phyloP scores from a whole-genome alignment of 345 rosid genomes.

The Aethionema arabicum region DNA sequence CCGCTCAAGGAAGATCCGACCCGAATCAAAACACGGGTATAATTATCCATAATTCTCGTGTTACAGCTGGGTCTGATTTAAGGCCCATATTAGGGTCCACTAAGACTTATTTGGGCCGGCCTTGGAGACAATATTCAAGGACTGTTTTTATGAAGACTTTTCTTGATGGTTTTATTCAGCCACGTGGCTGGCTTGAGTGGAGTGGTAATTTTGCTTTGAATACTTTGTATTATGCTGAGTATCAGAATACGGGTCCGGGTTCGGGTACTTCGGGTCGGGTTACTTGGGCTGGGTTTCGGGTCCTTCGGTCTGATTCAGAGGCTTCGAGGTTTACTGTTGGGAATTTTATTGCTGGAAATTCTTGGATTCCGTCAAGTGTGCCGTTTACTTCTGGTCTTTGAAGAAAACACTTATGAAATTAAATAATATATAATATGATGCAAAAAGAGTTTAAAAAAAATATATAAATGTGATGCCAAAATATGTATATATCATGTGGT shows the following conservation, averaged over 20 bases:
- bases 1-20: slow-evolving; percentile 61
- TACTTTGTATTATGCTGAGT: slow-evolving; percentile 60
- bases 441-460: no score
- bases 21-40: slow-evolving; percentile 68
- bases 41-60: slow-evolving; percentile 50
- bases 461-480: no score
- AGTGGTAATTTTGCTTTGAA: slow-evolving; percentile 45
- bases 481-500: slow-evolving; percentile 18
- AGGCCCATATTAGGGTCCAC: slow-evolving; percentile 50
- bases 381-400: slow-evolving; percentile 55
- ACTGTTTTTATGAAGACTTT: slow-evolving; percentile 50
- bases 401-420: neutral
- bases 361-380: slow-evolving; percentile 54
- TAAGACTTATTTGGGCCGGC: slow-evolving; percentile 56
- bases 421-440: neutral
- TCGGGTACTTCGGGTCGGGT: slow-evolving; percentile 40
- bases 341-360: slow-evolving; percentile 46
- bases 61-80: slow-evolving; percentile 54
- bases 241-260: slow-evolving; percentile 54
- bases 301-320: slow-evolving; percentile 42
- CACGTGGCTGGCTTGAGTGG: slow-evolving; percentile 65
- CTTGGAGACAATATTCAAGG: slow-evolving; percentile 57
- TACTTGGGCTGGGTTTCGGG: slow-evolving; percentile 41
- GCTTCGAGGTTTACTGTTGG: slow-evolving; percentile 52
- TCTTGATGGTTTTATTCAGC: slow-evolving; percentile 49